Conservation (phyloP, 1,284 basidiomycete species). For the Ceratobasidium sp. region DNA sequence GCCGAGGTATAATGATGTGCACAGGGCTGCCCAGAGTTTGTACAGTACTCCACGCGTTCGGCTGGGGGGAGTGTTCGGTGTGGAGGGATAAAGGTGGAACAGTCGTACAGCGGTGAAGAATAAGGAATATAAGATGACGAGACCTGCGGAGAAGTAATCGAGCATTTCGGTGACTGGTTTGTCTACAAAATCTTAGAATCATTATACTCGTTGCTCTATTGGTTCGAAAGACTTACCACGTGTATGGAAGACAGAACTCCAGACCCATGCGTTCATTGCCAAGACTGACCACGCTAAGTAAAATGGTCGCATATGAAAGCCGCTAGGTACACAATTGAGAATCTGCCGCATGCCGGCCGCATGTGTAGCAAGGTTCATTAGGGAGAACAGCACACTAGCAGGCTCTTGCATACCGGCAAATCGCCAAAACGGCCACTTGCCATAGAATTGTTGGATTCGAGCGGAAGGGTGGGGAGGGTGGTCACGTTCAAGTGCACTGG, state of each 20-base stretch:
- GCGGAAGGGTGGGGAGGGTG: constrained; percentile 21
- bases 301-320: constrained; percentile 74
- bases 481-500: neutral
- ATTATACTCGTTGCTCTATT: neutral
- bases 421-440: constrained; percentile 97
- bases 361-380: constrained; percentile 84
- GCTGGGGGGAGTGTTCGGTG: constrained; percentile 38
- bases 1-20: constrained; percentile 61
- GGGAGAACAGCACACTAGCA: constrained; percentile 86
- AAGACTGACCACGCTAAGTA: constrained; percentile 74
- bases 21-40: constrained; percentile 56
- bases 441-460: constrained; percentile 81
- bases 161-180: constrained; percentile 84
- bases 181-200: constrained; percentile 59
- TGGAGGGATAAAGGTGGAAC: constrained; percentile 71
- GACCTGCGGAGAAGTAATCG: constrained; percentile 95
- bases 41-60: neutral
- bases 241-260: constrained; percentile 92
- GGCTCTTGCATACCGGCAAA: constrained; percentile 91
- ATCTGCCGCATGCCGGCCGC: constrained; percentile 63
- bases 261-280: constrained; percentile 92
- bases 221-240: constrained; percentile 63
- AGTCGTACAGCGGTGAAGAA: constrained; percentile 79
- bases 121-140: constrained; percentile 78
- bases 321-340: constrained; percentile 56